Evolutionary conservation across 108 stramenopile genomes (phyloP), one percentile per base, ranked within the genome.

Genomic region (Aurantiochytrium sp.): DNA sequence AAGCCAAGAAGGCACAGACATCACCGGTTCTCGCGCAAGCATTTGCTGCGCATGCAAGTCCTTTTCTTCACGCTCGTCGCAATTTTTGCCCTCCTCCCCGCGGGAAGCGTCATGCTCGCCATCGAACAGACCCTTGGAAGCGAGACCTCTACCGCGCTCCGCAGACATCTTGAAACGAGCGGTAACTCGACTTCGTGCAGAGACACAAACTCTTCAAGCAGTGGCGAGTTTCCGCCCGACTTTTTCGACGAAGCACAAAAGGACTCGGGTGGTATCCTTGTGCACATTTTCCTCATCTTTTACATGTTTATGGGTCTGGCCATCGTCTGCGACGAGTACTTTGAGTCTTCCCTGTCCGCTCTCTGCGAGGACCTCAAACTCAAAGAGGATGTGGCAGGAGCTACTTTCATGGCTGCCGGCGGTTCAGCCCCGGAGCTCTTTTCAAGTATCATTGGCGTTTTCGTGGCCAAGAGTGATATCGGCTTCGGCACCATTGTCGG

Each of bases 401-500:
- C 92, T 1, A 93, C 92, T 25, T 89, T 93, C 60, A 93, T 93
- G 92, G 92, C 92, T 16, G 91, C 92, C 19, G 92, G 92, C n/a
- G 92, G 92, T 6, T 89, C 88, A 16, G 92, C 92, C n/a, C 92
- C 92, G 0, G 92, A 93, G 72, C 88, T 93, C n/a, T 88, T 89
- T 53, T 93, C 93, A 5, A 91, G 90, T 18, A 72, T 94, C 60
- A 71, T 92, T 18, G 94, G 93, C 8, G 91, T 88, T 3, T 93
- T 92, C 49, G 64, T 92, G 4, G 25, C 89, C 16, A 87, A 90
- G 58, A 87, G 53, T 83, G 89, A 93, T 55, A 91, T 93, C 28
- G 94, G 94, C 5, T 93, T 93, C 64, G 94, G 94, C 42, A 94
- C 94, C 43, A 94, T 94, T 72, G 93, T 94, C 21, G 94, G 94